Evolutionary conservation across 345 rosid species (phyloP), one percentile per base, ranked within the genome.

Genomic region (Camelina laxa): DNA sequence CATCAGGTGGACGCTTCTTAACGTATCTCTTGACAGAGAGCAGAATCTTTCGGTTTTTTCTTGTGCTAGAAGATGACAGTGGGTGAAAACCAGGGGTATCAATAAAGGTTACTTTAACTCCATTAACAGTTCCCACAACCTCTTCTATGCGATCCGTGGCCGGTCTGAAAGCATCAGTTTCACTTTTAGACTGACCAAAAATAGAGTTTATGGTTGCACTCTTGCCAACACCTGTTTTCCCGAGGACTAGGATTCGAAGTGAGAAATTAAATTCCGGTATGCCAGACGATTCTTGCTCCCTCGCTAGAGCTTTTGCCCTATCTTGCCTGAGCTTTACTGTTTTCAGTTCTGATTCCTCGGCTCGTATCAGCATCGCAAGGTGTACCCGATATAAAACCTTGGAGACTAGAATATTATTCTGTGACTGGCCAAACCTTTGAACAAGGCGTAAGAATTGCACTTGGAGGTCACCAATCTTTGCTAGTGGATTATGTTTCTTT

Each of bases 211-310:
- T 88, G 41, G 99, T 95, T 42, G 99, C 97, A 79, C 97, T 95
- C 86, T 95, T 95, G 79, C 99, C 96, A 30, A 92, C 95, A 13
- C 97, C 97, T n/a, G 99, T 87, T 85, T 84, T 95, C 58, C 99
- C 97, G 16, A 95, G 72, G 64, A 92, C 91, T 58, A 95, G 91
- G 76, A 92, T 83, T 82, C 89, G 82, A 36, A 89, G 35, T 41
- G 93, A 84, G 78, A 87, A 90, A 84, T 92, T 80, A 51, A 92
- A 64, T 61, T 83, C 86, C 12, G 91, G 96, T 62, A 54, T n/a
- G 21, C 92, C 97, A 78, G 87, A 60, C 17, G 81, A 84, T 86
- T 95, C 97, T 67, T 87, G 91, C 69, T 85, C 88, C 74, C 79
- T 89, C 35, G 97, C 96, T 20, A 85, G 62, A 58, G 77, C 79